phyloP scores from a whole-genome alignment of 257 asterid genomes.

The Mentha longifolia region DNA sequence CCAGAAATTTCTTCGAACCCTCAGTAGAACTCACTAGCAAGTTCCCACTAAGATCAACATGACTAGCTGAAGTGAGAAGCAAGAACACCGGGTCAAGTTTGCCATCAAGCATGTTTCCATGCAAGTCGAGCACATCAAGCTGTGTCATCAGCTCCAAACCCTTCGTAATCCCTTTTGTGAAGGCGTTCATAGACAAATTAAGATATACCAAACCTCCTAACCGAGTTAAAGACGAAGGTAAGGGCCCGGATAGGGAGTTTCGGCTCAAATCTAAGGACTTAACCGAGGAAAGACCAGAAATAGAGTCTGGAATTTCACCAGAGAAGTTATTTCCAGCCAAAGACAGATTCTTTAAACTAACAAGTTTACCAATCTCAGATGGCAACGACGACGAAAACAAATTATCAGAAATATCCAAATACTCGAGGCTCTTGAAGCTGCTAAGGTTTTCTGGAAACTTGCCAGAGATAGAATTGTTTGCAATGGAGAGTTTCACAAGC shows the following conservation, averaged over 20 bases:
- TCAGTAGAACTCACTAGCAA: conserved; percentile 55
- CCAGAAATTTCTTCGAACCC: conserved; percentile 50
- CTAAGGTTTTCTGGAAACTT: conserved; percentile 56
- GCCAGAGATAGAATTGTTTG: conserved; percentile 84
- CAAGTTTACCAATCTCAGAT: conserved; percentile 62
- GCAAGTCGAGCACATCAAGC: conserved; percentile 81
- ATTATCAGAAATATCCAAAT: conserved; percentile 79
- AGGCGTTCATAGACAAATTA: conserved; percentile 68
- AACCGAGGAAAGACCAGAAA: conserved; percentile 64
- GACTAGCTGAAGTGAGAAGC: conserved; percentile 68
- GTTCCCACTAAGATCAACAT: conserved; percentile 86
- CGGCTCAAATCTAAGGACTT: conserved; percentile 75
- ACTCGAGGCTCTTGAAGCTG: conserved; percentile 72
- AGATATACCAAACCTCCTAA: conserved; percentile 66
- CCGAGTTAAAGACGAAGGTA: conserved; percentile 63
- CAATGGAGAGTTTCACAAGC: conserved; percentile 88
- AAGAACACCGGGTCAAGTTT: conserved; percentile 64
- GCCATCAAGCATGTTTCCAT: conserved; percentile 87
- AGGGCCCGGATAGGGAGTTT: conserved; percentile 70
- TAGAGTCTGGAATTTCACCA: conserved; percentile 69
- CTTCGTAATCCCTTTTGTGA: conserved; percentile 68
- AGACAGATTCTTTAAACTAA: conserved; percentile 67
- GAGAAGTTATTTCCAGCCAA: conserved; percentile 86
- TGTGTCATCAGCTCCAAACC: conserved; percentile 77
- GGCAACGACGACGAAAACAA: conserved; percentile 74